Percentiles rank a stretch among this genome's conserved stretches.
These are phyloP conservation scores for Posidonia oceanica DNA, from an alignment of 116 monocot genomes.

Conservation along the genomic window DNA sequence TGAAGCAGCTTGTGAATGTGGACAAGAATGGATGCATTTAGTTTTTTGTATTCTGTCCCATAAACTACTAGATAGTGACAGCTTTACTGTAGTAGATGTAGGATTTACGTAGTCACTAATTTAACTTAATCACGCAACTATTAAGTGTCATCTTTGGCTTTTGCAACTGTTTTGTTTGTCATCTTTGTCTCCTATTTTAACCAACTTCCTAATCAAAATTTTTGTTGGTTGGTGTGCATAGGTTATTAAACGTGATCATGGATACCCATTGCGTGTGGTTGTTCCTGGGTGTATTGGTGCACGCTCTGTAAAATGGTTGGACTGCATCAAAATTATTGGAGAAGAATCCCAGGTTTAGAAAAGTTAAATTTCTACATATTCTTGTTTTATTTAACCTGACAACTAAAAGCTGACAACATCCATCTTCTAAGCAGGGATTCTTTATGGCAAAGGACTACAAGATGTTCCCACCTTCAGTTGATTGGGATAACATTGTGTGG, in stretches of 20 bases:
- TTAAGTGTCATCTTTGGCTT: too few relatives aligned
- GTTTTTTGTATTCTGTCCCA: too few relatives aligned
- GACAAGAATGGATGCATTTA: too few relatives aligned
- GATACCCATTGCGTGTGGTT: slow-evolving; percentile 77
- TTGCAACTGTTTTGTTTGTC: not conserved
- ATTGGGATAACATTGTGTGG: slow-evolving; percentile 96
- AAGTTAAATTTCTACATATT: not conserved
- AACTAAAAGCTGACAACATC: not conserved
- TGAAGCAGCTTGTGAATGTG: too few relatives aligned
- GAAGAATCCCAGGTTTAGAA: slow-evolving; percentile 78
- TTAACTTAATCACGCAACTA: too few relatives aligned
- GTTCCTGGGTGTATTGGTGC: slow-evolving; percentile 97
- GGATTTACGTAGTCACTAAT: too few relatives aligned
- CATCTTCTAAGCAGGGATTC: slow-evolving; percentile 50
- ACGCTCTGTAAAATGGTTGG: slow-evolving; percentile 96
- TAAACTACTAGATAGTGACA: too few relatives aligned
- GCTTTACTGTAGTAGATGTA: too few relatives aligned
- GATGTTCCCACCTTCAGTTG: slow-evolving; percentile 90
- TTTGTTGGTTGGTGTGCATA: slow-evolving; percentile 3
- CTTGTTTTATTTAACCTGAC: not conserved
- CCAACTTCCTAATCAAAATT: not conserved
- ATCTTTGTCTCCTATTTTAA: not conserved
- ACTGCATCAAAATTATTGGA: slow-evolving; percentile 61
- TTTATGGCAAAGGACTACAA: slow-evolving; percentile 98
- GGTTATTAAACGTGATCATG: slow-evolving; percentile 92